A percentile compares a stretch with the other conserved stretches of the same genome.
Evolutionary conservation across 2,329 filamentous ascomycete genomes (phyloP).

Genomic region (Nigrospora osmanthi): DNA sequence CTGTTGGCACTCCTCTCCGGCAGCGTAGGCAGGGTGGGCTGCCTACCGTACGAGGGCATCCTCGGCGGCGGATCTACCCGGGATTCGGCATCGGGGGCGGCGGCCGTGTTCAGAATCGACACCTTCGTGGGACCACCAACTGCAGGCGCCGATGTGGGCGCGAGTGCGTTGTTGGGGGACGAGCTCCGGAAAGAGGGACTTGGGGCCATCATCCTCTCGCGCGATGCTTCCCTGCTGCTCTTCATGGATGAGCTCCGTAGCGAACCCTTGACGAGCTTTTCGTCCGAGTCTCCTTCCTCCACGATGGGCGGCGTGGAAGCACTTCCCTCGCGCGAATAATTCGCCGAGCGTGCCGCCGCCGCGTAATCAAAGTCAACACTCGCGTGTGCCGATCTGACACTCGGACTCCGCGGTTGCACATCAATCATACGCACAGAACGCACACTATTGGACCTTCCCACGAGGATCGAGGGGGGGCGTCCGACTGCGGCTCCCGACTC

Average conservation of each 20-base stretch:
- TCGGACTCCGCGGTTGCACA: slow-evolving; percentile 44
- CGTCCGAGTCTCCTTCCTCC: slow-evolving; percentile 24
- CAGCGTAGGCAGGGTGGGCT: slow-evolving; percentile 18
- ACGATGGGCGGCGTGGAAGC: slow-evolving; percentile 30
- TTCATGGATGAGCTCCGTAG: too few species aligned
- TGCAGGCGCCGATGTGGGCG: slow-evolving; percentile 4
- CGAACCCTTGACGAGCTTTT: too few species aligned
- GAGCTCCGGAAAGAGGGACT: not conserved
- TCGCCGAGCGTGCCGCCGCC: slow-evolving; percentile 24
- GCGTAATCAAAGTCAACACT: slow-evolving; percentile 39
- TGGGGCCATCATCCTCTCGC: too few species aligned
- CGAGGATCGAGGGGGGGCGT: slow-evolving; percentile 29
- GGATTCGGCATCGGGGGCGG: slow-evolving; percentile 1
- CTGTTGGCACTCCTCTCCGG: slow-evolving; percentile 20
- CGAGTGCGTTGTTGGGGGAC: not conserved
- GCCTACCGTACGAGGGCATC: slow-evolving; percentile 10
- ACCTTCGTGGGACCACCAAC: slow-evolving; percentile 8
- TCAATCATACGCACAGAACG: slow-evolving; percentile 52
- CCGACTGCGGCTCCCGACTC: slow-evolving; percentile 25
- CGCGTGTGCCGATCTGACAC: slow-evolving; percentile 35
- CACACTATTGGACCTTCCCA: slow-evolving; percentile 38
- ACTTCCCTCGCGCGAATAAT: slow-evolving; percentile 30
- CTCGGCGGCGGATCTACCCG: slow-evolving; percentile 14
- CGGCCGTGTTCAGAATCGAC: slow-evolving; percentile 8
- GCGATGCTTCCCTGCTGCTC: too few species aligned